Conservation (phyloP, 345 rosid species). For the Pugionium cornutum region DNA sequence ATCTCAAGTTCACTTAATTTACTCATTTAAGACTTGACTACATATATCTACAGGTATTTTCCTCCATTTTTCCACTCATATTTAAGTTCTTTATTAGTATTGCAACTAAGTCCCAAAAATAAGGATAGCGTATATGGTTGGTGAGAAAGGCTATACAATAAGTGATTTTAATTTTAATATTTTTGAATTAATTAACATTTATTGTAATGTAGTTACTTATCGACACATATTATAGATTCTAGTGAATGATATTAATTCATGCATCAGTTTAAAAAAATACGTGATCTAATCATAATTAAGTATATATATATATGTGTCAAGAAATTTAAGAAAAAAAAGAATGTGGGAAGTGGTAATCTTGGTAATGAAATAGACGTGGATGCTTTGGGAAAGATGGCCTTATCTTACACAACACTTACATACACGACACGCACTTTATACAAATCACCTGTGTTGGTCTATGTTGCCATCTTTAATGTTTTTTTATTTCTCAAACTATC, state of each 20-base stretch:
- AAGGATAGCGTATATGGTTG: neutral
- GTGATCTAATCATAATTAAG: neutral
- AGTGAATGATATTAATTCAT: neutral
- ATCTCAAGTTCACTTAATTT: constrained; percentile 34
- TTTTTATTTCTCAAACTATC: constrained; percentile 12
- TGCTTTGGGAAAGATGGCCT: constrained; percentile 34
- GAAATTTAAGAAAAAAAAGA: neutral
- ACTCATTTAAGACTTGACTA: constrained; percentile 28
- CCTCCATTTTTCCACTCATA: constrained; percentile 11
- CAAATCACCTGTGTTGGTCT: constrained; percentile 43
- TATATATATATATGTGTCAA: neutral
- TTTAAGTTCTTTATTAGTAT: neutral
- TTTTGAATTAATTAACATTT: neutral
- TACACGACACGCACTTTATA: constrained; percentile 43
- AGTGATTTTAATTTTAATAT: neutral
- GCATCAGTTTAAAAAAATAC: too few species aligned
- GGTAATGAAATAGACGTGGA: constrained; percentile 35
- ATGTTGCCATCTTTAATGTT: constrained; percentile 37
- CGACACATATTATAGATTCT: neutral
- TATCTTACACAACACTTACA: constrained; percentile 39
- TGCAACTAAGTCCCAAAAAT: too few species aligned
- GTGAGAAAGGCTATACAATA: constrained; percentile 1
- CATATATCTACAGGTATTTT: constrained; percentile 19
- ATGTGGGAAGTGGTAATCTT: constrained; percentile 21
- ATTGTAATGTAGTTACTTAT: neutral